Evolutionary conservation across 768 basidiomycete genomes (phyloP), one percentile per base, ranked within the genome.

Genomic region (Chalciporus piperatus): DNA sequence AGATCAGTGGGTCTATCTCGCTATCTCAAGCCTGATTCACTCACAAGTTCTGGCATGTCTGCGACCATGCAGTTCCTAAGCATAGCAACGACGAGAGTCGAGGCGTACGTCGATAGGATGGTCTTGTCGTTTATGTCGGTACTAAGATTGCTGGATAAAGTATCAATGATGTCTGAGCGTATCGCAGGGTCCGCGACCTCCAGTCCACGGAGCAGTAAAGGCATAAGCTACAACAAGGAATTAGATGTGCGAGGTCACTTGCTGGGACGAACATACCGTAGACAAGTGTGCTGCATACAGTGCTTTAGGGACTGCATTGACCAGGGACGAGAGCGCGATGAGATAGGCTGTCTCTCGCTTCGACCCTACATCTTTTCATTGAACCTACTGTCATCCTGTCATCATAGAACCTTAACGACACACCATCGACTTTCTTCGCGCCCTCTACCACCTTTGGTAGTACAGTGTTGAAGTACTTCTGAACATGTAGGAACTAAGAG

Each of bases 191-290:
- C 85, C 4, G 85, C 81, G 4, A 97, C 72, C 38, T 89, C 84
- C 16, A 98, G 79, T 4, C 92, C 88, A 14, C 89, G 88, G 39
- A 99, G 72, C 5, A 99, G 76, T 13, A 98, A 76, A 1, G 97
- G 94, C 58, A 98, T 80, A 12, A 98, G 79, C 95, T 98, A 59
- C 11, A 13, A 13, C 10, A 32, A 11, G n/a, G 16, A 30, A 23
- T 38, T 35, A 45, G 44, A 14, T 4, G 13, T 49, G 19, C 9
- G 22, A 22, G n/a, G n/a, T 7, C 25, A 23, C 16, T 8, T 8
- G 45, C 27, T 39, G 6, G 17, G 7, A 22, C 45, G 16, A 19
- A 65, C 78, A 41, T 50, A 87, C 87, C 14, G 70, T 67, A 25
- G 85, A 67, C 67, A 98, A 79, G 57, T 91, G 80, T 20, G 83